Percentiles rank a stretch among this genome's conserved stretches.
Evolutionary conservation across 805 yeast genomes (phyloP).

Genomic region (Candida namnaoensis): DNA sequence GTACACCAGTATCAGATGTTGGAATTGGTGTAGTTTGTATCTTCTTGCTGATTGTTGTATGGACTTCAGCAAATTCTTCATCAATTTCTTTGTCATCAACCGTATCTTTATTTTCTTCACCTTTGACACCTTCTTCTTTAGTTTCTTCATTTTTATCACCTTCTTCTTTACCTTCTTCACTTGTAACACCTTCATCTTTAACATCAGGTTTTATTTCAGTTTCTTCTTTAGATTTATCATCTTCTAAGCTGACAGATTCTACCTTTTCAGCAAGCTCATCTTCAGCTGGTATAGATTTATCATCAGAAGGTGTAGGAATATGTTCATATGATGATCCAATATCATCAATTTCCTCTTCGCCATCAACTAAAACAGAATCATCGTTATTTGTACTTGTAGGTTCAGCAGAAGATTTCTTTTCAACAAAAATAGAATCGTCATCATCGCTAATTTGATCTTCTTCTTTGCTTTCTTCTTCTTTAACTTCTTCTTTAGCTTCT

Average conservation of each 20-base stretch:
- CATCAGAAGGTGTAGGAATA: not conserved
- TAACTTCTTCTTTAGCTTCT: too few species aligned
- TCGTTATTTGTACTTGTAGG: too few species aligned
- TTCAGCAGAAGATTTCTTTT: too few species aligned
- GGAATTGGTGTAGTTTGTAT: not conserved
- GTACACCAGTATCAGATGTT: not conserved
- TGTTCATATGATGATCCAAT: not conserved
- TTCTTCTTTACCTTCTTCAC: too few species aligned
- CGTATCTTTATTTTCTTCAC: too few species aligned
- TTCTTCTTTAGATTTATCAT: not conserved
- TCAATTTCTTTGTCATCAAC: too few species aligned
- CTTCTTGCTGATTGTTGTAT: not conserved
- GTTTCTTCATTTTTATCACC: too few species aligned
- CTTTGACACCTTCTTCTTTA: not conserved
- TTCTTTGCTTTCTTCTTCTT: too few species aligned
- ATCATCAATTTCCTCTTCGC: not conserved
- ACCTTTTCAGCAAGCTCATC: conserved; percentile 1
- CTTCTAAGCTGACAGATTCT: conserved; percentile 1
- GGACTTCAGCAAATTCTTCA: not conserved
- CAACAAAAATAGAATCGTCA: not conserved
- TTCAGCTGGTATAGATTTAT: not conserved
- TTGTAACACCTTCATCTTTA: too few species aligned
- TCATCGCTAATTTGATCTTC: too few species aligned
- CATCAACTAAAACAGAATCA: not conserved
- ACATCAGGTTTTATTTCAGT: too few species aligned